phyloP scores from a whole-genome alignment of 2,329 filamentous ascomycete genomes.

The Falciphora oryzae region DNA sequence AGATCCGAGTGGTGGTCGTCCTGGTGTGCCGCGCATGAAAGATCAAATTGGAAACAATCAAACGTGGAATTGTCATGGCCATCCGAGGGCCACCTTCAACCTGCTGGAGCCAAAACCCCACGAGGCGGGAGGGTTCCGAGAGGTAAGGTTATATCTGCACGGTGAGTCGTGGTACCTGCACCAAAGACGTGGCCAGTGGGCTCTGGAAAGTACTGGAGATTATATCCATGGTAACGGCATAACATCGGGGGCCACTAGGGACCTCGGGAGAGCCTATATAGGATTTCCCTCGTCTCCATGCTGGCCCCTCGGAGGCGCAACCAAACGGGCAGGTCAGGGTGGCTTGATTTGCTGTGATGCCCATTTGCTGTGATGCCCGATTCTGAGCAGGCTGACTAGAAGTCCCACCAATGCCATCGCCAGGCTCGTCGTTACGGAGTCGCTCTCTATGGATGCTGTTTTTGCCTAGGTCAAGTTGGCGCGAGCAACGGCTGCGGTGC shows the following conservation, averaged over 20 bases:
- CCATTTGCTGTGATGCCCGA: background rate
- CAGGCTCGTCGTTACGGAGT: too few relatives aligned
- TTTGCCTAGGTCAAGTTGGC: background rate
- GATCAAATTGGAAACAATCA: conserved; percentile 7
- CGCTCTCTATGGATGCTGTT: too few relatives aligned
- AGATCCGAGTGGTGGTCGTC: background rate
- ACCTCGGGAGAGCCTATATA: too few relatives aligned
- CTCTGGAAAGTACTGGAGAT: background rate
- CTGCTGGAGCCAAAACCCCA: background rate
- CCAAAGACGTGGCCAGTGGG: background rate
- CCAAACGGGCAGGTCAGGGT: background rate
- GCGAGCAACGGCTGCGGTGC: background rate
- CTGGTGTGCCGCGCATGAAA: conserved; percentile 2
- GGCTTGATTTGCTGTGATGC: background rate
- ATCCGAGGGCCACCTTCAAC: background rate
- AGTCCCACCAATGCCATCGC: too few relatives aligned
- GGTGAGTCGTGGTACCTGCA: background rate
- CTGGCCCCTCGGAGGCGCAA: background rate
- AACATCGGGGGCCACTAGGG: background rate
- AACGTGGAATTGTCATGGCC: background rate
- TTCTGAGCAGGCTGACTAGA: too few relatives aligned
- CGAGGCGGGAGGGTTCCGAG: background rate
- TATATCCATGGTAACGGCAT: background rate
- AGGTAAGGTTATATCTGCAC: background rate
- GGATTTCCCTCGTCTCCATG: background rate